Conservation (phyloP, 495 filamentous ascomycete genomes). For the Xylaria sp. region DNA sequence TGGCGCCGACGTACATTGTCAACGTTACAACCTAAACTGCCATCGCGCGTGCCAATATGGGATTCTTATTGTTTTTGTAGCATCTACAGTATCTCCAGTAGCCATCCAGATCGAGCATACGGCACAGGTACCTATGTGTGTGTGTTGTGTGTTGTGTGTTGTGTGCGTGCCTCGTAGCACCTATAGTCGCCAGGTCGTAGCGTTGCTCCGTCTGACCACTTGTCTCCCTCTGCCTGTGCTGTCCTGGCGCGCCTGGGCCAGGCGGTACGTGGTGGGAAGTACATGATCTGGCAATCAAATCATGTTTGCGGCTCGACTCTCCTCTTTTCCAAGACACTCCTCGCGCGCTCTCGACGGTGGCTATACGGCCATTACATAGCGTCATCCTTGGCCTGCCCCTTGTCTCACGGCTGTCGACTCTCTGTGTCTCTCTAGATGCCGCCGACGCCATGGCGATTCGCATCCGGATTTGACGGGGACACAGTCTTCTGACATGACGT, state of each 20-base stretch:
- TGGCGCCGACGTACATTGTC: constrained; percentile 6
- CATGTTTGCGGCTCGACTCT: background rate
- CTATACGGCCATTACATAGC: constrained; percentile 10
- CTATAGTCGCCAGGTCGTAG: constrained; percentile 3
- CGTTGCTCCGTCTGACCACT: background rate
- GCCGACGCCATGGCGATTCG: background rate
- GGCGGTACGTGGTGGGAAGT: no score
- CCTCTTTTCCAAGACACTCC: background rate
- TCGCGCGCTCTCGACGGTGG: constrained; percentile 2
- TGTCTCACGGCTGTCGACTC: constrained; percentile 3
- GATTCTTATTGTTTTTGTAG: background rate
- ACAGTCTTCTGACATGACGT: constrained; percentile 9
- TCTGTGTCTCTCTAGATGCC: background rate
- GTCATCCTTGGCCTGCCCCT: background rate
- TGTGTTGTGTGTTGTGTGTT: no score
- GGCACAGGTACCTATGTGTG: background rate
- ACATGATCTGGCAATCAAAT: constrained; percentile 1
- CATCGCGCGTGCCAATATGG: constrained; percentile 5
- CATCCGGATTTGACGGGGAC: background rate
- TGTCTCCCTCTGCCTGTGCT: no score
- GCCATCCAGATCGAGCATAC: no score
- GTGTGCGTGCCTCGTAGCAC: background rate
- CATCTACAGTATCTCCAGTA: no score
- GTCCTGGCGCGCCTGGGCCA: no score
- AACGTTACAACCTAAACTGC: background rate